Evolutionary conservation across 1,284 basidiomycete species (phyloP), one percentile per base, ranked within the genome.

Genomic region (Ustilago sp.): DNA sequence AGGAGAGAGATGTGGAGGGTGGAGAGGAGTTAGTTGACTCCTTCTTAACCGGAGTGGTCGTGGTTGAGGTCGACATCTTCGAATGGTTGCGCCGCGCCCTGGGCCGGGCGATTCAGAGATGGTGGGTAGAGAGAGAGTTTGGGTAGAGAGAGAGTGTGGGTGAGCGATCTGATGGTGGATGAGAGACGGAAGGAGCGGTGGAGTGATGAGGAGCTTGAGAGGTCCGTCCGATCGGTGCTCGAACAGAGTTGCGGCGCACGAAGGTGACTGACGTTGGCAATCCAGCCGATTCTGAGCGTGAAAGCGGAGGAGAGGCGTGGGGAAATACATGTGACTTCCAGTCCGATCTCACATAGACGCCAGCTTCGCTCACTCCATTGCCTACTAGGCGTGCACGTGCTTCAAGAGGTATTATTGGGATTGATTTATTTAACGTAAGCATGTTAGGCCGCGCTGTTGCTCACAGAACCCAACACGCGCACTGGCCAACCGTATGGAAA

Each of bases 1-100:
- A 45, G 2, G 70, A 63, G 43, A 77, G 76, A 43, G 76, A 74
- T 3, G 68, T 56, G 15, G 70, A 72, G 4, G 74, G 61, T n/a
- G 68, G 73, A 23, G 73, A 66, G 7, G 60, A 47, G 57, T 62
- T 64, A 7, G 73, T 75, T 4, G 36, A 41, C n/a, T 70, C 67
- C 63, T 60, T 74, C 8, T 70, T 67, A 43, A 67, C 31, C 23
- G 73, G 63, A 50, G 70, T 59, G 31, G 64, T 41, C 12, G 68
- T 54, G 34, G 70, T 61, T 0, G 73, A 50, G 15, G 72, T 57
- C 54, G 70, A 72, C 68, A 65, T 66, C 45, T 35, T 67, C 3
- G 59, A 41, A 15, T 34, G 34, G n/a, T 13, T 53, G 41, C 15
- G 12, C 12, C 4, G 41, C 3, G 17, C 41, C 15, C 48, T 19